phyloP scores from a whole-genome alignment of 352 stramenopile genomes.

The Globisporangium cylindrosporum region DNA sequence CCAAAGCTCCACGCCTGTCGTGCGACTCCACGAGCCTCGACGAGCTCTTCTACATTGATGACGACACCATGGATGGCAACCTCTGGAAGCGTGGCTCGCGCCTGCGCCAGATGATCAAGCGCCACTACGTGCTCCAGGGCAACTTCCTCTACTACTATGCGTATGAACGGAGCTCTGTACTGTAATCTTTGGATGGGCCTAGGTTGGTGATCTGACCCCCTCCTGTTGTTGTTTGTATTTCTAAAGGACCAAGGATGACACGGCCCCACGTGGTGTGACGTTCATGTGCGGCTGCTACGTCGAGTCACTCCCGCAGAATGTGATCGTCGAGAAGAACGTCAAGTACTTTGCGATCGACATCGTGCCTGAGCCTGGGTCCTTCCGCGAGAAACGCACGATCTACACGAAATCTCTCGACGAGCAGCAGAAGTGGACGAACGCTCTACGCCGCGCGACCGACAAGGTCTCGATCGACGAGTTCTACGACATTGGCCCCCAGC shows the following conservation, averaged over 20 bases:
- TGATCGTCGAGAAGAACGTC: constrained; percentile 71
- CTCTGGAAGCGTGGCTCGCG: constrained; percentile 78
- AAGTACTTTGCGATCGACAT: constrained; percentile 90
- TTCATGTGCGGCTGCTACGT: constrained; percentile 85
- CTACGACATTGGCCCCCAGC: constrained; percentile 86
- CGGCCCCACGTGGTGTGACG: constrained; percentile 65
- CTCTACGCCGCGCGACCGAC: constrained; percentile 77
- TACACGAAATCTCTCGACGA: constrained; percentile 79
- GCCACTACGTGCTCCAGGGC: constrained; percentile 82
- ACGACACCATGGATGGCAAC: constrained; percentile 44
- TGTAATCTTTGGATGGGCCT: neutral
- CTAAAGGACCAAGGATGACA: constrained; percentile 61
- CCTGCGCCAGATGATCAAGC: constrained; percentile 86
- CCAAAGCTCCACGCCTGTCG: neutral
- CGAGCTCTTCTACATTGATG: constrained; percentile 31
- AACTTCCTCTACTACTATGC: constrained; percentile 90
- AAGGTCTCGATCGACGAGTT: constrained; percentile 89
- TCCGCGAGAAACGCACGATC: constrained; percentile 74
- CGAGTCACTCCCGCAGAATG: constrained; percentile 47
- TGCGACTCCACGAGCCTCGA: constrained; percentile 21
- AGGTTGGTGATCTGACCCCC: neutral
- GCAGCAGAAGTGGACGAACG: constrained; percentile 71
- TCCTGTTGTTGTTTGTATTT: neutral
- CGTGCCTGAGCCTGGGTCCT: constrained; percentile 58
- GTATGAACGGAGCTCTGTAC: constrained; percentile 23